Evolutionary conservation across 495 filamentous ascomycete species (phyloP), one percentile per base, ranked within the genome.

Genomic region (Penicillium mononematosum): DNA sequence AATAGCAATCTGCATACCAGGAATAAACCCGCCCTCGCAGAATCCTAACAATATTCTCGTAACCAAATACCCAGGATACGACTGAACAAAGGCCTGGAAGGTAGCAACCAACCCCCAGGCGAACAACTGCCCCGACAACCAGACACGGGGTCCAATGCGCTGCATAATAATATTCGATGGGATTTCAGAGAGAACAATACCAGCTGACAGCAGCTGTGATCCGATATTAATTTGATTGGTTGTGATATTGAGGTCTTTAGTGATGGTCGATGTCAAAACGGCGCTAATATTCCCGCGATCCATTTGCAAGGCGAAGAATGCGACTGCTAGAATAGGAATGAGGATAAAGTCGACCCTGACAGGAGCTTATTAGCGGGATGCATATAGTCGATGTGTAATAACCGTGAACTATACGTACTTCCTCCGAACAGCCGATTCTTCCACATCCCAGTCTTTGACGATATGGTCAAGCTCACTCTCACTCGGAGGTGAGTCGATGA

Each of bases 141-240:
- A 86, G 1, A 65, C 56, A 5, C 70, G 70, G 1, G 83, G 82
- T 9, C 83, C 83, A 31, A 85, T 58, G 0, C 75, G 68, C 54
- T 85, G 81, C 17, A 85, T 63, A 7, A 85, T 66, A 0, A 84
- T 70, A 55, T 85, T 85, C 24, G 77, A 81, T 0, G 82, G 81
- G 11, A 86, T 81, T 54, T 85, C 83, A 0, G 80, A 72, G 14
- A 85, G 59, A 1, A 85, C 82, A 17, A 85, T 83, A 1, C 82
- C 82, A 7, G 77, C 74, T 0, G 78, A 81, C 0, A 85, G 68
- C 31, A 86, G 61, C 58, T 82, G 79, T 3, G 77, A 73, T 5
- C 83, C 83, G 42, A 82, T 63, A 34, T 86, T 86, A 58, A 85
- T 75, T 65, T 85, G 79, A 53, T 81, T 79, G 5, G 81, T 81